A percentile compares a stretch with the other conserved stretches of the same genome.
Conservation (phyloP, 768 basidiomycete genomes). For the Serpula lacrymans region DNA sequence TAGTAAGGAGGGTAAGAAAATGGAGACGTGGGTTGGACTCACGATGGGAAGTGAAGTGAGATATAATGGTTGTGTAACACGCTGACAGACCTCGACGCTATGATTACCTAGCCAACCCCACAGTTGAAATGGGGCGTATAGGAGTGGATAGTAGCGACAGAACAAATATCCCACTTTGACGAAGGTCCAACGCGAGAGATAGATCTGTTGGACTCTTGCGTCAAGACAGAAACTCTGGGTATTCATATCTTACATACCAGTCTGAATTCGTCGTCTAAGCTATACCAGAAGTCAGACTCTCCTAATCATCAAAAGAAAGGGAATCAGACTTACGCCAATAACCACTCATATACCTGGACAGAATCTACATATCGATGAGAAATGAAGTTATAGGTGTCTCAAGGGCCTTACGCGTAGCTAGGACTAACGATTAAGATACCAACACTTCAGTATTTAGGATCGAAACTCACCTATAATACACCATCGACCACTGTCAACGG, state of each 20-base stretch:
- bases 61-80: constrained; percentile 27
- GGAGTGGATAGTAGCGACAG: constrained; percentile 40
- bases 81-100: constrained; percentile 25
- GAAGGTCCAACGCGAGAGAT: constrained; percentile 34
- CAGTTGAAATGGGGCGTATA: constrained; percentile 33
- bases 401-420: no score
- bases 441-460: no score
- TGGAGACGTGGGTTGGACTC: constrained; percentile 10
- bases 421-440: no score
- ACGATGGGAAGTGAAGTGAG: constrained; percentile 33
- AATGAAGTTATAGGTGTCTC: no score
- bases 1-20: no score
- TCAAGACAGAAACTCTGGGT: no score
- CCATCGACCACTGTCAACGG: no score
- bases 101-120: constrained; percentile 38
- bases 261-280: constrained; percentile 18
- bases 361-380: no score
- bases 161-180: constrained; percentile 38
- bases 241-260: no score
- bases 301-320: not conserved
- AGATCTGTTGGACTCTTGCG: no score
- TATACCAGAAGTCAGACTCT: constrained; percentile 6
- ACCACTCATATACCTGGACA: constrained; percentile 37
- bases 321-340: constrained; percentile 29
- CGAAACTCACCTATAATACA: no score